These are phyloP conservation scores for Xylariaceae sp. DNA, from an alignment of 2,329 filamentous ascomycete species.

Conservation along the genomic window DNA sequence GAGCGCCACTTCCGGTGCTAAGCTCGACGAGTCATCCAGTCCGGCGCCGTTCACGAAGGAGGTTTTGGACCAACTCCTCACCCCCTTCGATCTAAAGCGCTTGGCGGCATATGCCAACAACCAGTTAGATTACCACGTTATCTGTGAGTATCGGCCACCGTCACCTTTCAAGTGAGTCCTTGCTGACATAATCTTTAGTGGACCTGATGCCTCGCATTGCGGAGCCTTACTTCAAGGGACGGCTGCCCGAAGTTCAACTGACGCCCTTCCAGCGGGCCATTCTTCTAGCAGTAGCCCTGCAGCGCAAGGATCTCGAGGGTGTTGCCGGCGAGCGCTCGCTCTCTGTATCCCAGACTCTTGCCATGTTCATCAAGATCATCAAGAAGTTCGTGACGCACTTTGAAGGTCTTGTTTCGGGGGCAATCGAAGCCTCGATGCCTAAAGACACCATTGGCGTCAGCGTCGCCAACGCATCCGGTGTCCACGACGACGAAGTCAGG, in stretches of 20 bases:
- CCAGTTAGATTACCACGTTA: conserved; percentile 95
- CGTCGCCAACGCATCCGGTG: conserved; percentile 53
- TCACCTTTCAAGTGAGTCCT: too few relatives aligned
- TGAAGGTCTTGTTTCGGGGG: conserved; percentile 65
- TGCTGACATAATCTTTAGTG: conserved; percentile 35
- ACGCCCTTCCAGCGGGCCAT: conserved; percentile 81
- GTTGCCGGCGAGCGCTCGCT: conserved; percentile 74
- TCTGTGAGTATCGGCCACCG: conserved; percentile 45
- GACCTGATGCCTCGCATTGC: conserved; percentile 85
- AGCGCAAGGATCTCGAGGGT: conserved; percentile 79
- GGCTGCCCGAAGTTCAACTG: conserved; percentile 63
- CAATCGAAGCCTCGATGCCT: conserved; percentile 63
- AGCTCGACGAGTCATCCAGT: conserved; percentile 53
- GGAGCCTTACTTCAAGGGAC: conserved; percentile 76
- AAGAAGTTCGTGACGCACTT: conserved; percentile 82
- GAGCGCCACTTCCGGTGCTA: conserved; percentile 68
- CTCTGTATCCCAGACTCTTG: conserved; percentile 72
- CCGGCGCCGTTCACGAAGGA: conserved; percentile 59
- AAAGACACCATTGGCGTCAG: conserved; percentile 53
- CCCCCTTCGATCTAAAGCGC: conserved; percentile 90
- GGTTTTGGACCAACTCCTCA: conserved; percentile 72
- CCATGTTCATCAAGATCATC: conserved; percentile 96
- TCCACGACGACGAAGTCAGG: conserved; percentile 63
- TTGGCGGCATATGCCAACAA: conserved; percentile 94
- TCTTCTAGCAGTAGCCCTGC: conserved; percentile 82